Evolutionary conservation across 306 rosid species (phyloP), one percentile per base, ranked within the genome.

Genomic region (Inga leiocalycina): DNA sequence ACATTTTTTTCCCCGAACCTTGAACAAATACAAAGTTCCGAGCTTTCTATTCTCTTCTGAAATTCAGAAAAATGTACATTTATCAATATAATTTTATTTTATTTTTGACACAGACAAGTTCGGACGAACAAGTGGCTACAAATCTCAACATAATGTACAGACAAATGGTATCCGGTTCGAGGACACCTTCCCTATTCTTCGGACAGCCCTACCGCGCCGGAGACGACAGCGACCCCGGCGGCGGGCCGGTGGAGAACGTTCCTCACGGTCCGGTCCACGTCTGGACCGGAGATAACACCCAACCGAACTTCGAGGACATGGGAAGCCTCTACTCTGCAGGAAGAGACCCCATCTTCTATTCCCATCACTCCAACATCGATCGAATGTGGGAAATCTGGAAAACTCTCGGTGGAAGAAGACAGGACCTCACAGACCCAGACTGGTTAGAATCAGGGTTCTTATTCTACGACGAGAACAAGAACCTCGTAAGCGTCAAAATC

Each of bases 321-420:
- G 97, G 97, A 10, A 87, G 62, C 66, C 85, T 92, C 79, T 89
- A 90, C 79, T 86, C 94, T 0, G 93, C 93, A 0, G 93, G 70
- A 3, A 77, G 90, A 6, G 96, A 92, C 49, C 96, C 96, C 24
- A 80, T 92, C 14, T 92, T 92, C 72, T 92, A 19, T 66, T 69
- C 86, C 6, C 96, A 90, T 17, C 92, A 90, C 67, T 78, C 91
- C 5, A 92, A 92, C 22, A 72, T 90, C 0, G 96, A 92, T 19
- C 81, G 93, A 19, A 6, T 92, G 77, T 90, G 96, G 96, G 37
- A 22, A 4, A 3, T 92, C 2, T 92, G 93, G 93, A 92, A 88
- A 37, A 86, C 84, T 1, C 59, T 91, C 1, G 96, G 85, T 6
- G 89, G 81, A 0, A 81, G 32, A 0, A 69, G 96, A 39, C 43